A percentile compares a stretch with the other conserved stretches of the same genome.
phyloP scores from a whole-genome alignment of 2,329 filamentous ascomycete species.

The Colletotrichum sp. region DNA sequence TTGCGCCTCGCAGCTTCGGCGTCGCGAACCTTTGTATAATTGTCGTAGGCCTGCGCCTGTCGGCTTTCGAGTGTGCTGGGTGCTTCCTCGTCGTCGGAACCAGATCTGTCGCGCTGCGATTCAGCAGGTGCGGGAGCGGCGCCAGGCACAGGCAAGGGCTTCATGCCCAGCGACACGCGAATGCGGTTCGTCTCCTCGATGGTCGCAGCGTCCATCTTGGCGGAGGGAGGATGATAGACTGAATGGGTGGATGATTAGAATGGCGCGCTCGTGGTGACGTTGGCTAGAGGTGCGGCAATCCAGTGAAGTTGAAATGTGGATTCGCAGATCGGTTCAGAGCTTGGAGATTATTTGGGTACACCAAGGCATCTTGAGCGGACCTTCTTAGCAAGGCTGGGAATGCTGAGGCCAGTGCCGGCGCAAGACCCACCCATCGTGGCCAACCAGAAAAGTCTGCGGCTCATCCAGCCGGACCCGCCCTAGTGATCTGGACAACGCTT shows the following conservation, averaged over 20 bases:
- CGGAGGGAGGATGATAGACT: background rate
- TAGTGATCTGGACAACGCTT: background rate
- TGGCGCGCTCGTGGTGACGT: background rate
- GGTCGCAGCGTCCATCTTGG: slow-evolving; percentile 68
- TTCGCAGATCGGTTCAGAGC: background rate
- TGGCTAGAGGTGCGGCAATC: background rate
- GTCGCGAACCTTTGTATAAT: slow-evolving; percentile 69
- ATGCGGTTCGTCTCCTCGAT: slow-evolving; percentile 96
- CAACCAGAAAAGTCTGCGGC: slow-evolving; percentile 13
- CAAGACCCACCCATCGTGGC: slow-evolving; percentile 10
- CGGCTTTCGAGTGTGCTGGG: slow-evolving; percentile 86
- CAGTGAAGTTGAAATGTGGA: background rate
- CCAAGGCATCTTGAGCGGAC: background rate
- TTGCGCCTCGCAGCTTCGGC: slow-evolving; percentile 79
- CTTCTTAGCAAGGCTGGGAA: background rate
- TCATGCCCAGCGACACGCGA: slow-evolving; percentile 86
- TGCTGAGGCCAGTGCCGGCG: background rate
- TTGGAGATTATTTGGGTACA: background rate
- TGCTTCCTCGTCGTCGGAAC: slow-evolving; percentile 70
- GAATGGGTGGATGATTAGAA: background rate
- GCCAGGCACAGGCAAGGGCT: slow-evolving; percentile 85
- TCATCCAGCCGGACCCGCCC: background rate
- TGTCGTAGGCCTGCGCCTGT: slow-evolving; percentile 74
- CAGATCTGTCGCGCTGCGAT: slow-evolving; percentile 41
- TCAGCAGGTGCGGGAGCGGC: slow-evolving; percentile 43